phyloP scores from a whole-genome alignment of 1,284 basidiomycete genomes.

The Phylloboletellus chloephorus region DNA sequence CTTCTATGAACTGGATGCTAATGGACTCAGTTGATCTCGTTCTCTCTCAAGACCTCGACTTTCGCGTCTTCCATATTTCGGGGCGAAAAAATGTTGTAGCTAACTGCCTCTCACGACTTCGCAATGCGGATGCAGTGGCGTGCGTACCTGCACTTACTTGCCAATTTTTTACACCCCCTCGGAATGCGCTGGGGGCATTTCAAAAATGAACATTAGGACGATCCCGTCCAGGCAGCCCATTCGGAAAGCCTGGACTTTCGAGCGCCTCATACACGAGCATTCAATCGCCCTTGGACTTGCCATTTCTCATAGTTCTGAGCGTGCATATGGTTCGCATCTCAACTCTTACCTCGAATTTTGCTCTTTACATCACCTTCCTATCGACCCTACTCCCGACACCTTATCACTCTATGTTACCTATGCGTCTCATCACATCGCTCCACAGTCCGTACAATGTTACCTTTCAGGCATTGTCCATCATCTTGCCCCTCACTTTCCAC shows the following conservation, averaged over 20 bases:
- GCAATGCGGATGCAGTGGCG: neutral
- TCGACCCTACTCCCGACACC: conserved; percentile 30
- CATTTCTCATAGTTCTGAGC: conserved; percentile 11
- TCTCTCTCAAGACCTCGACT: conserved; percentile 11
- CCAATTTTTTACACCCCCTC: conserved; percentile 25
- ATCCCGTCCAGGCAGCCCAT: conserved; percentile 10
- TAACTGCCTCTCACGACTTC: conserved; percentile 21
- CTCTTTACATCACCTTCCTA: conserved; percentile 26
- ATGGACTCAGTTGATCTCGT: conserved; percentile 13
- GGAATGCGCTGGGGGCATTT: conserved; percentile 20
- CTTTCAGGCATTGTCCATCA: conserved; percentile 28
- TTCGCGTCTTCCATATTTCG: conserved; percentile 23
- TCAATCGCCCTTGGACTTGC: conserved; percentile 19
- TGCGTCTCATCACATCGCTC: conserved; percentile 8
- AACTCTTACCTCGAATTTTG: conserved; percentile 32
- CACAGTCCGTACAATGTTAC: conserved; percentile 24
- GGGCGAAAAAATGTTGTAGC: conserved; percentile 24
- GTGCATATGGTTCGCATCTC: conserved; percentile 22
- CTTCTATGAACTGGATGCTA: conserved; percentile 21
- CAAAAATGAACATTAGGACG: conserved; percentile 11
- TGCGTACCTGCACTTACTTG: conserved; percentile 3
- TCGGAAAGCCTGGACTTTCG: conserved; percentile 17
- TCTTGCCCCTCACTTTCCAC: conserved; percentile 25
- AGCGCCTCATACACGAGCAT: conserved; percentile 16
- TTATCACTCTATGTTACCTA: conserved; percentile 9